Percentiles rank a stretch among this genome's conserved stretches.
Conservation (phyloP, 495 filamentous ascomycete genomes). For the Daldinia bambusicola region DNA sequence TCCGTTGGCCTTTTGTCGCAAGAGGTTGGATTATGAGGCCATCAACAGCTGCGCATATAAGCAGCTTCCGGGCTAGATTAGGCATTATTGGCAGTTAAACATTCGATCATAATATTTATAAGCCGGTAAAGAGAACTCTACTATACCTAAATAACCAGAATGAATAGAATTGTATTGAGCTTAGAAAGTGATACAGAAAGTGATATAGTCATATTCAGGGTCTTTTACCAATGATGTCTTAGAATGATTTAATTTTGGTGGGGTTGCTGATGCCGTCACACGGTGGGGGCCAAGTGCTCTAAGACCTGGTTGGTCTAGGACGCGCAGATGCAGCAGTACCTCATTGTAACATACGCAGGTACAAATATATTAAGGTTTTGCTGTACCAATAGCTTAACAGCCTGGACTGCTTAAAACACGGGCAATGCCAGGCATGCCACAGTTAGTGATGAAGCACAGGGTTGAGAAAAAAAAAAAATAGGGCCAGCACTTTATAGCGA, state of each 20-base stretch:
- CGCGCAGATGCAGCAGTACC: slow-evolving; percentile 11
- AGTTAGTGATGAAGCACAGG: not conserved
- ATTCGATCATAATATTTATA: slow-evolving; percentile 28
- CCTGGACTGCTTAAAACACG: not conserved
- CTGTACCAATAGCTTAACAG: slow-evolving; percentile 6
- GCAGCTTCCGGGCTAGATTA: slow-evolving; percentile 77
- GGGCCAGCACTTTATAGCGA: not conserved
- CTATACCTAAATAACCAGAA: not conserved
- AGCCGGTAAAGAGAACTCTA: not conserved
- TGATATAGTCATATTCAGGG: slow-evolving; percentile 32
- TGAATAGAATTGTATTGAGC: slow-evolving; percentile 15
- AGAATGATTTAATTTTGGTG: slow-evolving; percentile 36
- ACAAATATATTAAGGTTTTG: not conserved
- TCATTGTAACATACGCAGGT: slow-evolving; percentile 11
- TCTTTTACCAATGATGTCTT: slow-evolving; percentile 26
- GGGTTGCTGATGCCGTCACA: slow-evolving; percentile 47
- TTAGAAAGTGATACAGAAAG: slow-evolving; percentile 15
- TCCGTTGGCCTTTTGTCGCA: slow-evolving; percentile 60
- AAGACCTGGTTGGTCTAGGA: slow-evolving; percentile 7
- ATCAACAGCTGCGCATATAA: slow-evolving; percentile 85
- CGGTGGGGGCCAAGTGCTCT: slow-evolving; percentile 27
- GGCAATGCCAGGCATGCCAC: not conserved
- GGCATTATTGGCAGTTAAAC: slow-evolving; percentile 65
- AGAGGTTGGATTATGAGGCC: slow-evolving; percentile 85
- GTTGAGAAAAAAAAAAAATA: not conserved